phyloP scores from a whole-genome alignment of 2,329 filamentous ascomycete genomes.

The Aspergillus piperis region DNA sequence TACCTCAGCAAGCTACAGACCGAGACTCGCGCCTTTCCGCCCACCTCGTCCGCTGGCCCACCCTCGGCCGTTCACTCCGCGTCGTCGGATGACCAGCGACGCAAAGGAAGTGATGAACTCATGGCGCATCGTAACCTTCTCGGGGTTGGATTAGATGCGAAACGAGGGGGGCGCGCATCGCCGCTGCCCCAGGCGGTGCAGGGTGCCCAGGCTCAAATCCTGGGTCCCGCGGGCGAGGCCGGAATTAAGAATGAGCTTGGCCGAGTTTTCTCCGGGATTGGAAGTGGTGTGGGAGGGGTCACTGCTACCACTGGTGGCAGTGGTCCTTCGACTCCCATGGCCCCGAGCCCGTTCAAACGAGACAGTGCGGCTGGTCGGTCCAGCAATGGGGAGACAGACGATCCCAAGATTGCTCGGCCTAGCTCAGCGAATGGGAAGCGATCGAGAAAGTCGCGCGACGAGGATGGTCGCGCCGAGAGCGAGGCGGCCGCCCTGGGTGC shows the following conservation, averaged over 20 bases:
- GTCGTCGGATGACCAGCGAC: conserved; percentile 41
- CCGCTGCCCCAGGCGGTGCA: conserved; percentile 92
- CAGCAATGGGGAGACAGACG: conserved; percentile 43
- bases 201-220: conserved; percentile 78
- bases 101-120: conserved; percentile 56
- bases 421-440: conserved; percentile 58
- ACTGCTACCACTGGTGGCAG: conserved; percentile 52
- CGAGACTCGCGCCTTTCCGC: conserved; percentile 37
- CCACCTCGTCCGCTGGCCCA: conserved; percentile 34
- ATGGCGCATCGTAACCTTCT: conserved; percentile 68
- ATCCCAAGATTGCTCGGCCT: conserved; percentile 45
- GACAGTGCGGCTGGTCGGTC: conserved; percentile 51
- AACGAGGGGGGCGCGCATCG: conserved; percentile 79
- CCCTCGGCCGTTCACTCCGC: conserved; percentile 28
- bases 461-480: conserved; percentile 64
- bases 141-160: conserved; percentile 71
- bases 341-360: conserved; percentile 54
- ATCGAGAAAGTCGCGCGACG: conserved; percentile 71
- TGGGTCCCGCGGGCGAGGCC: conserved; percentile 77
- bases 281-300: conserved; percentile 63
- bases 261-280: conserved; percentile 93
- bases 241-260: conserved; percentile 95
- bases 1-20: conserved; percentile 36
- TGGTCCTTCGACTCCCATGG: conserved; percentile 56
- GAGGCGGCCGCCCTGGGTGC: conserved; percentile 68